phyloP scores from a whole-genome alignment of 352 stramenopile genomes.

The Globisporangium yorkense region DNA sequence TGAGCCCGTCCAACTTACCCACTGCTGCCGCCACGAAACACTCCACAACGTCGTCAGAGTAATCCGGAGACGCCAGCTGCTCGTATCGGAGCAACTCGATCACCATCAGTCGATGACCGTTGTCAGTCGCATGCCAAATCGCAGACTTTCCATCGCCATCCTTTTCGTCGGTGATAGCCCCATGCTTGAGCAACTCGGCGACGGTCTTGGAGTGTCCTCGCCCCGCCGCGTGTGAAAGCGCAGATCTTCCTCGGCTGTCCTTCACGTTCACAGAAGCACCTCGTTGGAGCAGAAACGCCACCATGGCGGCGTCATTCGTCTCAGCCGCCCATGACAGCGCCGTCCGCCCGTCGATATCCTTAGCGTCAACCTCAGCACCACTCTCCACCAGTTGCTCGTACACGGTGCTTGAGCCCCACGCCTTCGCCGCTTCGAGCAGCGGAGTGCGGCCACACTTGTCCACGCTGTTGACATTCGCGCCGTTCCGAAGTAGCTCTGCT shows the following conservation, averaged over 20 bases:
- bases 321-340: not conserved
- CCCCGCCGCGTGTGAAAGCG: not conserved
- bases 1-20: too few species aligned
- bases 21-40: not conserved
- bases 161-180: not conserved
- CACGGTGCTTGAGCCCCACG: not conserved
- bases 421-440: not conserved
- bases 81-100: not conserved
- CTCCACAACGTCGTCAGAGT: not conserved
- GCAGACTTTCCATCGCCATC: not conserved
- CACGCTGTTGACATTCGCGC: not conserved
- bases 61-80: not conserved
- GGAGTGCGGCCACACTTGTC: not conserved
- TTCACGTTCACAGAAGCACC: not conserved
- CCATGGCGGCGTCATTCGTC: not conserved
- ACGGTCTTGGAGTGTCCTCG: not conserved
- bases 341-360: not conserved
- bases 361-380: not conserved
- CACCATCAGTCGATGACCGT: too few species aligned
- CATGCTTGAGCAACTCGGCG: not conserved
- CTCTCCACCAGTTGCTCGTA: not conserved
- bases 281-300: not conserved
- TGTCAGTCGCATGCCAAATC: not conserved
- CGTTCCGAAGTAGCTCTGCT: not conserved
- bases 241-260: not conserved